Base-by-base conservation (phyloP, 768 basidiomycete species). In the Candolleomyces eurysporus region DNA sequence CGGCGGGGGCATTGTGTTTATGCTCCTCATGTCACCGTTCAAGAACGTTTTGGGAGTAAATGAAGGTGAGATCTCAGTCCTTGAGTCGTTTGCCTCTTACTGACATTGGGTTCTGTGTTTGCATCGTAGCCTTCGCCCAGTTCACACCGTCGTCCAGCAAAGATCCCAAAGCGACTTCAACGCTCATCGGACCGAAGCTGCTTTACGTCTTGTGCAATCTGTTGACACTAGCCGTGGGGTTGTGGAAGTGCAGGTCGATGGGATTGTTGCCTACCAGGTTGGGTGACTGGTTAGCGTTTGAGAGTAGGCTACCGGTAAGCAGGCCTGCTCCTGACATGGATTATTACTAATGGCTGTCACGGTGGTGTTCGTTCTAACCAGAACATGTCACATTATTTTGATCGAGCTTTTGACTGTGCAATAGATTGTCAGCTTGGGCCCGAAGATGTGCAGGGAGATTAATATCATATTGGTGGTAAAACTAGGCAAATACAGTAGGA, bases 161-260 rank as follows among this genome's bases (percentile, higher is more conserved):
- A 7, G 69, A 81, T 36, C 73, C 81, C 0, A 79, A 81, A 58
- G 74, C 86, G 31, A 62, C 86, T 30, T 76, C 76, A 39, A 84
- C 88, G 0, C 79, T 94, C n/a, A 71, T 78, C 1, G 74, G 89
- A 48, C 91, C 91, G 61, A 94, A 94, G 67, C 57, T 87, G 54
- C 84, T 81, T 16, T 94, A 89, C 67, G 63, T 94, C 2, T 72
- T 82, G 0, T 92, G 89, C 72, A 94, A 93, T 69, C 58, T 91
- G 5, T 70, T 90, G 58, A 96, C 94, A 0, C 81, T 97, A 17
- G 85, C 78, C 5, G 86, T 97, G 31, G 95, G 95, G 0, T 73
- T 97, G 30, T 98, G 91, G 89, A 98, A 98, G 73, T 96, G 94
- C 74, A 86, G 87, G 36, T 84, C 89, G 0, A 95, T 98, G 94